These are phyloP conservation scores for Syzygium aqueum DNA, from an alignment of 345 rosid genomes.

Conservation along the genomic window DNA sequence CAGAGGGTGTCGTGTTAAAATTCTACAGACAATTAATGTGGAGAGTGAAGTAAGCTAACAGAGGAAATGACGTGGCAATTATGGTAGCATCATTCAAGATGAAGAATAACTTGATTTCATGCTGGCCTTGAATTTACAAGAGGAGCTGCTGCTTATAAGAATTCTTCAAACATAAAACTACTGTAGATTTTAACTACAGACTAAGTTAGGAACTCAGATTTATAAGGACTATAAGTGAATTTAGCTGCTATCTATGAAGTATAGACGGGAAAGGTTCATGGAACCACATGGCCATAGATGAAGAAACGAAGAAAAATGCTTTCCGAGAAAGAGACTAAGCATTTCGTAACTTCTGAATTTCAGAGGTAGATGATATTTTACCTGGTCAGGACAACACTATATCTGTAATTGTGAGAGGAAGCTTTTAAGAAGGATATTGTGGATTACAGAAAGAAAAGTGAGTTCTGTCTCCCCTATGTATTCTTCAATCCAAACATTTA, in stretches of 20 bases:
- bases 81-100: not conserved
- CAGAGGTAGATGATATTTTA: not conserved
- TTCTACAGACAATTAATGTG: not conserved
- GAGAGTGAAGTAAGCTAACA: not conserved
- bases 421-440: not conserved
- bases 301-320: not conserved
- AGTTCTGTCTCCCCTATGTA: not conserved
- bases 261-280: not conserved
- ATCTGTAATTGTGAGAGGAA: not conserved
- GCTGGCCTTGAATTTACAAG: not conserved
- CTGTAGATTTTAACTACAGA: not conserved
- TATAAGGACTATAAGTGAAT: not conserved
- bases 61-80: not conserved
- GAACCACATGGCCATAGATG: not conserved
- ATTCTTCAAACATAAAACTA: not conserved
- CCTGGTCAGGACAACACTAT: not conserved
- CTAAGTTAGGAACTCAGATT: not conserved
- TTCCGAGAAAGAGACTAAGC: not conserved
- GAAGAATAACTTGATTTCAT: not conserved
- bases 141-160: not conserved
- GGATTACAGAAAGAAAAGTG: not conserved
- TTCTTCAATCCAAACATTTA: not conserved
- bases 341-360: not conserved
- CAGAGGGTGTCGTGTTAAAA: not conserved
- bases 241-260: not conserved